Conservation (phyloP, 225 moss, liverwort and hornwort genomes). For the Marchantia paleacea region DNA sequence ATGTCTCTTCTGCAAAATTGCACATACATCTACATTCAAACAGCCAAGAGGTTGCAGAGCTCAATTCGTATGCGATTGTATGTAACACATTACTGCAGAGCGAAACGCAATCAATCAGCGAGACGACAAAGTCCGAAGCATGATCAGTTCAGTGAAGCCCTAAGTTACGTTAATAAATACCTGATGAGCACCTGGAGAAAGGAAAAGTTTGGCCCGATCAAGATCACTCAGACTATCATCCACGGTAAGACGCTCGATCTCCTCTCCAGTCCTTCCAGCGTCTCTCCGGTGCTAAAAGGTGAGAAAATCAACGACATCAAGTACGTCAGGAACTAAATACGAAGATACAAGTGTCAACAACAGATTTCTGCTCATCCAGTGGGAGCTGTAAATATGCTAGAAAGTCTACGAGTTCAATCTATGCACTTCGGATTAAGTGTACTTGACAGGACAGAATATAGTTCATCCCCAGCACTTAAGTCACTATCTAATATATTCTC, state of each 20-base stretch:
- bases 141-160: neutral
- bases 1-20: neutral
- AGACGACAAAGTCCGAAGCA: neutral
- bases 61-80: neutral
- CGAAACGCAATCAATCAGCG: neutral
- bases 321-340: too few relatives aligned
- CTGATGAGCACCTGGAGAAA: constrained; percentile 72
- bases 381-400: too few relatives aligned
- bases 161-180: constrained; percentile 23
- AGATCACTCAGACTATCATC: constrained; percentile 81
- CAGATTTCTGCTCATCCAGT: too few relatives aligned
- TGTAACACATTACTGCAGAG: too few relatives aligned
- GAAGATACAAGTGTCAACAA: too few relatives aligned
- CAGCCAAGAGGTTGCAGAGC: neutral
- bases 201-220: constrained; percentile 78
- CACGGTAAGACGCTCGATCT: constrained; percentile 87
- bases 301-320: neutral
- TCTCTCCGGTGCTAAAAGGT: constrained; percentile 76
- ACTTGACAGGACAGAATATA: too few relatives aligned
- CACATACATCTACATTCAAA: neutral
- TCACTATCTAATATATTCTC: too few relatives aligned
- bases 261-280: constrained; percentile 78
- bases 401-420: too few relatives aligned
- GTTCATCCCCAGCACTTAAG: too few relatives aligned
- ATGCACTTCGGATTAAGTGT: too few relatives aligned